Evolutionary conservation across 164 flowering plant species (phyloP), one percentile per base, ranked within the genome.

Genomic region (Chimonanthus praecox): DNA sequence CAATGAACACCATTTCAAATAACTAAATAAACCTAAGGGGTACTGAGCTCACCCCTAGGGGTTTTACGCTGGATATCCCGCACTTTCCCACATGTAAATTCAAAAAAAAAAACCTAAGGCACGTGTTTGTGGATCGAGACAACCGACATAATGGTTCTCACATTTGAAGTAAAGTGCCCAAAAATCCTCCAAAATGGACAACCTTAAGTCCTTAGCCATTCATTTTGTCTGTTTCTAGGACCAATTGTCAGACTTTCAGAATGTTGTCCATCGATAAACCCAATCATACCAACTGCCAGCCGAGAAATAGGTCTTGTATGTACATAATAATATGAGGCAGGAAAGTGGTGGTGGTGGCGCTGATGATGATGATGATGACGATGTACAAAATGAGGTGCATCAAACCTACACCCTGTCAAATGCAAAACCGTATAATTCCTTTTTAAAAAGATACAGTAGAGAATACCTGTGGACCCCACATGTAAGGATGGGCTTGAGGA

Each of bases 391-490:
- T 11, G 60, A 54, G 16, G 60, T 54, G 60, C 60, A 54, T 54
- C 60, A 54, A n/a, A 54, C 60, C 60, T 54, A 13, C 60, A 54
- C 13, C 16, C 16, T 13, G 16, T 4, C 16, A 11, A n/a, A 54
- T 13, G 60, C 60, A 54, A 54, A n/a, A 54, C 60, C 16, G 4
- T 15, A n/a, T 51, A 71, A 62, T 20, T 68, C 51, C 47, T 13
- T 58, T 49, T 13, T 8, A 49, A 67, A 2, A 6, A 20, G 8
- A 2, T 1, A 9, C 13, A 65, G 15, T 3, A 48, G 64, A 61
- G 64, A 64, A 60, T 77, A 80, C 83, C 83, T 78, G 83, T 51
- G 72, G 44, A 13, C 83, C 80, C 83, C 83, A 80, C 80, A 80
- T 78, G 62, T 77, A 80, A 60, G 80, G 78, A 75, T 80, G 83